These are phyloP conservation scores for Fomitopsis pulvina DNA, from an alignment of 768 basidiomycete species.

Conservation along the genomic window DNA sequence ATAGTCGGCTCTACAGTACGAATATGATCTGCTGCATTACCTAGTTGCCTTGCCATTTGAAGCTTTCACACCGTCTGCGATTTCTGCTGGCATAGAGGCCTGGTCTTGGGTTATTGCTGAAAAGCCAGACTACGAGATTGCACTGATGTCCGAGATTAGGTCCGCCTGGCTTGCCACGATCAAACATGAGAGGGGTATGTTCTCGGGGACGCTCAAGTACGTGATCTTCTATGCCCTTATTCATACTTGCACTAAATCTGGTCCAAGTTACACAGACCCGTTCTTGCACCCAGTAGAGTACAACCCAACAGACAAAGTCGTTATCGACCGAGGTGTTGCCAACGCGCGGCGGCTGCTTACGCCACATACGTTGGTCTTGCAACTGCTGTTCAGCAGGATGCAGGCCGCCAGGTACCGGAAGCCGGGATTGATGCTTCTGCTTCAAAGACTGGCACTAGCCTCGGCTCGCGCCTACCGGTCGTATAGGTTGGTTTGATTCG, in stretches of 20 bases:
- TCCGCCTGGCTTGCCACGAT: conserved; percentile 86
- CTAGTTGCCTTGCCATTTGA: conserved; percentile 86
- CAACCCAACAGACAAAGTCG: conserved; percentile 82
- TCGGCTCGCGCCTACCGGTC: conserved; percentile 61
- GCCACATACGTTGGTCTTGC: conserved; percentile 79
- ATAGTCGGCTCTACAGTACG: conserved; percentile 55
- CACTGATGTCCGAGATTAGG: conserved; percentile 78
- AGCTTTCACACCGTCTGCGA: conserved; percentile 79
- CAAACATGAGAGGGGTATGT: conserved; percentile 71
- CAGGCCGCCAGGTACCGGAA: conserved; percentile 90
- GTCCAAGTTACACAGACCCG: conserved; percentile 76
- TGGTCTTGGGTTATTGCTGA: conserved; percentile 97
- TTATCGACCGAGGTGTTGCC: conserved; percentile 64
- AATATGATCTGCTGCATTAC: conserved; percentile 80
- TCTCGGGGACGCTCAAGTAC: conserved; percentile 76
- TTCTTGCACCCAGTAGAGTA: conserved; percentile 83
- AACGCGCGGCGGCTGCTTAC: conserved; percentile 70
- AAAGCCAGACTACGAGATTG: conserved; percentile 74
- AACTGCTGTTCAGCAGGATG: conserved; percentile 85
- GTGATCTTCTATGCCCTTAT: conserved; percentile 20
- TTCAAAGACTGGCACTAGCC: conserved; percentile 80
- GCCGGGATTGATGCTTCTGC: conserved; percentile 76
- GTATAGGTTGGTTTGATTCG: conserved; percentile 57
- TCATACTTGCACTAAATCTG: conserved; percentile 6
- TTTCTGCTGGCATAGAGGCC: conserved; percentile 83